phyloP scores from a whole-genome alignment of 1,139 yeast species.

The Suhomyces choctaworum region DNA sequence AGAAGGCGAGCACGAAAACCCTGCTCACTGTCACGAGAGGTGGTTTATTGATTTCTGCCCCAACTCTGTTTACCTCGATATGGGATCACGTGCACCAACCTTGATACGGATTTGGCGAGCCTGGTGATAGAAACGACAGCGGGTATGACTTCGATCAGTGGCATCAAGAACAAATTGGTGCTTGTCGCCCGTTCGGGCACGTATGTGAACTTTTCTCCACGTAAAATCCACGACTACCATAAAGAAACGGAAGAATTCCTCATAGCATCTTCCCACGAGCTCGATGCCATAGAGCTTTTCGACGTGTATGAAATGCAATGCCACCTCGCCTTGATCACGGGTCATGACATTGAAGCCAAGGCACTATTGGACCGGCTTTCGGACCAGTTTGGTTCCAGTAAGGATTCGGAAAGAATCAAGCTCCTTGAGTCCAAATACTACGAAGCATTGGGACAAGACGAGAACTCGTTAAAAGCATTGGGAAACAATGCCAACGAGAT shows the following conservation, averaged over 20 bases:
- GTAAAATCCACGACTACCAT: slow-evolving; percentile 21
- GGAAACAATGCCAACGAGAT: slow-evolving; percentile 39
- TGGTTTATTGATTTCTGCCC: no score
- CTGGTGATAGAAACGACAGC: not conserved
- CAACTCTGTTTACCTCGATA: slow-evolving; percentile 1
- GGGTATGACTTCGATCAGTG: slow-evolving; percentile 7
- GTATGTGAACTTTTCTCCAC: slow-evolving; percentile 20
- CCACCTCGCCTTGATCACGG: slow-evolving; percentile 61
- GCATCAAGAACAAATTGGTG: slow-evolving; percentile 19
- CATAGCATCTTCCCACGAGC: slow-evolving; percentile 25
- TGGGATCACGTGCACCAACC: slow-evolving; percentile 1
- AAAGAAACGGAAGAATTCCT: slow-evolving; percentile 29
- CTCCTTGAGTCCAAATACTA: slow-evolving; percentile 57
- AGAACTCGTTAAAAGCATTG: slow-evolving; percentile 38
- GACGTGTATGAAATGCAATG: slow-evolving; percentile 71
- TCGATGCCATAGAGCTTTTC: slow-evolving; percentile 53
- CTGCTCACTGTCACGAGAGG: no score
- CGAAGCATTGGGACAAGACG: slow-evolving; percentile 52
- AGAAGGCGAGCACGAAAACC: no score
- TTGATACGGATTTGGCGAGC: not conserved
- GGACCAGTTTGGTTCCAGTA: slow-evolving; percentile 60
- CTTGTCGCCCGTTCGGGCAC: slow-evolving; percentile 22
- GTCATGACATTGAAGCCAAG: slow-evolving; percentile 72
- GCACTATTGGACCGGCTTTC: slow-evolving; percentile 58
- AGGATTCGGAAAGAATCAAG: slow-evolving; percentile 54